phyloP scores from a whole-genome alignment of 306 rosid species.

The cucumber (Cucumis sativus) region Cucumber_9930_V3 NC_026657.2:27497001-27497500 shows the following conservation, averaged over 20 bases:
- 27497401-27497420: neutral
- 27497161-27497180: neutral
- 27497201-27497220: constrained; percentile 31
- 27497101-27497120: neutral
- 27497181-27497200: neutral
- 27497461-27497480: neutral
- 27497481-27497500: neutral
- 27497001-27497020: neutral
- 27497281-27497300: neutral
- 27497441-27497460: neutral
- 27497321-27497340: neutral
- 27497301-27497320: neutral
- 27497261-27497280: neutral
- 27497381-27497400: neutral
- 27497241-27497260: constrained; percentile 39
- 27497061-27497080: neutral
- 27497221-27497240: constrained; percentile 67
- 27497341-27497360: neutral
- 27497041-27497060: neutral
- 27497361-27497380: neutral
- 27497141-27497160: neutral
- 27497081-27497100: neutral
- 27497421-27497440: neutral
- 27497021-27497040: neutral
- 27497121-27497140: neutral